These are phyloP conservation scores for Spergularia bocconei DNA, from an alignment of 148 eudicot species.

Conservation along the genomic window DNA sequence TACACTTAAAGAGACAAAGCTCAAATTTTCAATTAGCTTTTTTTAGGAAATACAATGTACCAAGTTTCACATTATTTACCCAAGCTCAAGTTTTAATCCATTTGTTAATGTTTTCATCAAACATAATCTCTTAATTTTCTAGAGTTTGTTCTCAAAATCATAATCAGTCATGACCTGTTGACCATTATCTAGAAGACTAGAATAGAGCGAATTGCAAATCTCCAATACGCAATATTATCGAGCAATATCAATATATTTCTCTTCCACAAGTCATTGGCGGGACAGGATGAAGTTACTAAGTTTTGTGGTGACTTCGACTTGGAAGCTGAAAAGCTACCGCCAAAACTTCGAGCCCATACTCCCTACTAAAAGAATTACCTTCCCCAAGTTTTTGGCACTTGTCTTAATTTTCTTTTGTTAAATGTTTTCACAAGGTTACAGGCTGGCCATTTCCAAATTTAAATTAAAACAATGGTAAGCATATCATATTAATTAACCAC, in stretches of 20 bases:
- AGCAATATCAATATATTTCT: neutral
- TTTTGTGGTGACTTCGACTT: neutral
- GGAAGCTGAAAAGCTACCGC: neutral
- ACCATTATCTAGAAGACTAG: neutral
- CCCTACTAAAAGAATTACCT: neutral
- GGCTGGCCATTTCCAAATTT: neutral
- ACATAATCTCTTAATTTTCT: neutral
- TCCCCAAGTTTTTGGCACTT: neutral
- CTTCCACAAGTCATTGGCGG: neutral
- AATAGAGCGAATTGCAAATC: neutral
- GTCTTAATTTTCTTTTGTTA: neutral
- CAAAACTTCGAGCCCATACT: neutral
- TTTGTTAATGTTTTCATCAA: too few species aligned
- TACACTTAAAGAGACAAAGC: neutral
- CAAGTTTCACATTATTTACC: neutral
- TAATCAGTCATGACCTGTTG: neutral
- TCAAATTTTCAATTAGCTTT: neutral
- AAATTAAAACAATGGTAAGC: neutral
- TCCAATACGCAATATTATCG: neutral
- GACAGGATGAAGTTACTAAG: neutral
- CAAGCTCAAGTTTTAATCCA: neutral
- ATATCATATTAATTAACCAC: constrained; percentile 2
- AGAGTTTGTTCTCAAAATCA: neutral
- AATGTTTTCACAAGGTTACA: neutral
- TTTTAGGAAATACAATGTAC: neutral